Conservation (phyloP, 257 asterid species). For the Penstemon davidsonii region DNA sequence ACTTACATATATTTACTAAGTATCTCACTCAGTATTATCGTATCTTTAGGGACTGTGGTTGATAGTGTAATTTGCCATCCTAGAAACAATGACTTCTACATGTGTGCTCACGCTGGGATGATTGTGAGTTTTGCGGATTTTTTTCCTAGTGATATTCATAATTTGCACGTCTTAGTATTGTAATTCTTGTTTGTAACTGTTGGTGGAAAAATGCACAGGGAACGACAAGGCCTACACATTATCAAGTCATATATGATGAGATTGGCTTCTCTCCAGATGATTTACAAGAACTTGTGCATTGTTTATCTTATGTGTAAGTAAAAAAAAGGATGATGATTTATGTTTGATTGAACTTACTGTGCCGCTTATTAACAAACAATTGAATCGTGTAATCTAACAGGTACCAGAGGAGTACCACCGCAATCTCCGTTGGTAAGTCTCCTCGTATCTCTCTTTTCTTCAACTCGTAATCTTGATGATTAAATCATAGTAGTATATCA, state of each 20-base stretch:
- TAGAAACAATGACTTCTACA: slow-evolving; percentile 57
- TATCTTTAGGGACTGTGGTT: slow-evolving; percentile 61
- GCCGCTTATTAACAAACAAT: neutral
- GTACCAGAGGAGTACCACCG: slow-evolving; percentile 83
- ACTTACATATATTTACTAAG: neutral
- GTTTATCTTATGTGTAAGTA: slow-evolving; percentile 73
- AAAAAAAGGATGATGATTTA: neutral
- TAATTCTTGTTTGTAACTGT: neutral
- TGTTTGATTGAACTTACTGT: neutral
- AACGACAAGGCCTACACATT: slow-evolving; percentile 73
- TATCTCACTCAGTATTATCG: neutral
- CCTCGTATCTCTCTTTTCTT: neutral
- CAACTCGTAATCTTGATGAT: neutral
- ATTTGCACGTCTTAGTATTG: neutral
- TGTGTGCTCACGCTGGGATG: slow-evolving; percentile 86
- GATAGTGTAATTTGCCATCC: slow-evolving; percentile 69
- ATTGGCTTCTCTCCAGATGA: slow-evolving; percentile 70
- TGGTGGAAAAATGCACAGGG: slow-evolving; percentile 42
- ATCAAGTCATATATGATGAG: slow-evolving; percentile 71
- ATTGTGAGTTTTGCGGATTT: slow-evolving; percentile 44
- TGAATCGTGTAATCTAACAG: slow-evolving; percentile 36
- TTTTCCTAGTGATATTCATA: neutral
- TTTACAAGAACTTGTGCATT: slow-evolving; percentile 68
- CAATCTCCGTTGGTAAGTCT: slow-evolving; percentile 73
- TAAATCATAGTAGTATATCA: neutral